Base-by-base conservation (phyloP, 176 grass and related monocot species). In the Thalia dealbata region DNA sequence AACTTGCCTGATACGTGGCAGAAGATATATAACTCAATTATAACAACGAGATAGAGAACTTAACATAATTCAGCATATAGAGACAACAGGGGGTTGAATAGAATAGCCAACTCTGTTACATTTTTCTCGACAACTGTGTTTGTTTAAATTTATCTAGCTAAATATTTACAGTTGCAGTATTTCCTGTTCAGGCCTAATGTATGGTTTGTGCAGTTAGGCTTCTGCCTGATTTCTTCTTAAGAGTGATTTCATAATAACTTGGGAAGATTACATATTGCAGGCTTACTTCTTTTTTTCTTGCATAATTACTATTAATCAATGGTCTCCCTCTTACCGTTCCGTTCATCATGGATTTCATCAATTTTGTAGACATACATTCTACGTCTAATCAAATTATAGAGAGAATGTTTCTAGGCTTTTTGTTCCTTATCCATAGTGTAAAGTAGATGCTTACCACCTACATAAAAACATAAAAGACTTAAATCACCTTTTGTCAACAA, bases 401-500 rank as follows among this genome's bases (percentile, higher is more conserved):
- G 51, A 52, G 13, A 52, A 52, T 15, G 5, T 4, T 58, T n/a
- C 22, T 19, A n/a, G 54, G 19, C 21, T 58, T n/a, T 58, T 0
- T 21, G 45, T 48, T 13, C 45, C 62, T 29, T 14, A 18, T 14
- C 25, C 4, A 28, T 64, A 28, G 61, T 11, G 25, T 15, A 30
- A 23, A 30, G 25, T 29, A 30, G 6, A 64, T 14, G 12, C 13
- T 64, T 25, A 64, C 8, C 27, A 64, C 9, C 25, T 16, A 64
- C 25, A 7, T 6, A 32, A 29, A 27, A 64, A 11, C 25, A 64
- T 29, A 64, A n/a, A 63, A 64, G 26, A 25, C 26, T 48, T 64
- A 3, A 38, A 45, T 77, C 26, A 96, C 93, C 93, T 92, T 78
- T 96, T 96, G 89, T 97, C 93, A 61, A 97, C 93, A 86, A 92